Percentiles rank a stretch among this genome's conserved stretches.
phyloP scores from a whole-genome alignment of 176 grass and related monocot species.

The Rhynchospora tenuis region DNA sequence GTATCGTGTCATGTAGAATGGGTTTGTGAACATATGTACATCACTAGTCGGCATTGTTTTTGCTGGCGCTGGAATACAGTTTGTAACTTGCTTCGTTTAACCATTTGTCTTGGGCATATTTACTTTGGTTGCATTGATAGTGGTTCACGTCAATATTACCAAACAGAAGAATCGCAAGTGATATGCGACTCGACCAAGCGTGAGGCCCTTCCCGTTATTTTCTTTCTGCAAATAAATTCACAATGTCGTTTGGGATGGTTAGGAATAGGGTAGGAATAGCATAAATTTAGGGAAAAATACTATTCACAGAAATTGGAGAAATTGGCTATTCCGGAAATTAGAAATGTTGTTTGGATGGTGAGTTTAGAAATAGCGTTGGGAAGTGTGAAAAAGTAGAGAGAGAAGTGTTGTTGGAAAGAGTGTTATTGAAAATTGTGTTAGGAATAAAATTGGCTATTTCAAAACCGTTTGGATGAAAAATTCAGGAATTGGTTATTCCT shows the following conservation, averaged over 20 bases:
- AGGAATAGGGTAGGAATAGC: too few relatives aligned
- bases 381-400: too few relatives aligned
- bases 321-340: too few relatives aligned
- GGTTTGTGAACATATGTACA: conserved; percentile 16
- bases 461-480: too few relatives aligned
- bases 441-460: too few relatives aligned
- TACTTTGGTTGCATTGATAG: background rate
- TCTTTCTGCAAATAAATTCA: background rate
- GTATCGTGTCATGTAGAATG: background rate
- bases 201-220: background rate
- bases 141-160: background rate
- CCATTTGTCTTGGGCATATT: background rate
- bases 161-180: background rate
- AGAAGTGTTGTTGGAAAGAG: too few relatives aligned
- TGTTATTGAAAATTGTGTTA: too few relatives aligned
- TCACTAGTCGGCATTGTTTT: conserved; percentile 29
- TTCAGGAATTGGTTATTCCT: too few relatives aligned
- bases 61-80: conserved; percentile 27
- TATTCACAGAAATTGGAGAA: too few relatives aligned
- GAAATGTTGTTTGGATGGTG: too few relatives aligned
- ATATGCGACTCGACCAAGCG: background rate
- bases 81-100: conserved; percentile 1
- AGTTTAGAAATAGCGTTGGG: too few relatives aligned
- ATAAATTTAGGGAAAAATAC: too few relatives aligned
- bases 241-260: background rate